Evolutionary conservation across 2,329 filamentous ascomycete species (phyloP).

Genomic region (Fusarium irregulare): DNA sequence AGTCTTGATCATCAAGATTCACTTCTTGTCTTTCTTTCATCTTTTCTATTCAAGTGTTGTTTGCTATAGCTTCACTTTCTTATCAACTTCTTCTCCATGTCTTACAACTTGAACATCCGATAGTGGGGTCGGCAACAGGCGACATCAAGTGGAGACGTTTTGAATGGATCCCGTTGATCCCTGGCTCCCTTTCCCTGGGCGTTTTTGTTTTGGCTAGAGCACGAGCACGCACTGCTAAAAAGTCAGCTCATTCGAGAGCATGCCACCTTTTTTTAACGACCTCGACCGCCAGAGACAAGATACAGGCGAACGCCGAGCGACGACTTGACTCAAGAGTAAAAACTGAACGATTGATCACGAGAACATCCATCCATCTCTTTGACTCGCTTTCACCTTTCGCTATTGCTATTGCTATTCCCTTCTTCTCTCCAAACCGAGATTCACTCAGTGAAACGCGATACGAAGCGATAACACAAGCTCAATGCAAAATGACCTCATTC

Average conservation of each 20-base stretch:
- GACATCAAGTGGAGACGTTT: conserved; percentile 42
- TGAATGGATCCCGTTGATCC: conserved; percentile 41
- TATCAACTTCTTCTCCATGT: conserved; percentile 5
- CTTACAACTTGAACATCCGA: conserved; percentile 46
- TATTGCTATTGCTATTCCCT: conserved; percentile 5
- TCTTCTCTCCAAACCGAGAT: background rate
- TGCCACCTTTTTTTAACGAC: conserved; percentile 42
- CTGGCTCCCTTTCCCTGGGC: conserved; percentile 5
- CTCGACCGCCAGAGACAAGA: conserved; percentile 18
- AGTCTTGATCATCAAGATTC: background rate
- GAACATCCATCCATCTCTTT: background rate
- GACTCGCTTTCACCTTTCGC: conserved; percentile 5
- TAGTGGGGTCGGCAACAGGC: conserved; percentile 48
- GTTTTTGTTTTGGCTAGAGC: conserved; percentile 21
- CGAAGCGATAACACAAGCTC: conserved; percentile 14
- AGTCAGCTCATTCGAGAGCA: conserved; percentile 44
- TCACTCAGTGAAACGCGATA: conserved; percentile 22
- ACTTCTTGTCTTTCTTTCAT: background rate
- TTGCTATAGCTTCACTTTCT: conserved; percentile 27
- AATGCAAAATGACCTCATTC: conserved; percentile 31
- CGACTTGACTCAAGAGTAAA: conserved; percentile 8
- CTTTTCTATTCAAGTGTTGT: background rate
- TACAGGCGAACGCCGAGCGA: conserved; percentile 1
- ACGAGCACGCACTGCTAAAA: background rate
- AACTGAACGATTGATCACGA: conserved; percentile 36